Evolutionary conservation across 441 rosid species (phyloP).

Genomic region (Viola pubescens): DNA sequence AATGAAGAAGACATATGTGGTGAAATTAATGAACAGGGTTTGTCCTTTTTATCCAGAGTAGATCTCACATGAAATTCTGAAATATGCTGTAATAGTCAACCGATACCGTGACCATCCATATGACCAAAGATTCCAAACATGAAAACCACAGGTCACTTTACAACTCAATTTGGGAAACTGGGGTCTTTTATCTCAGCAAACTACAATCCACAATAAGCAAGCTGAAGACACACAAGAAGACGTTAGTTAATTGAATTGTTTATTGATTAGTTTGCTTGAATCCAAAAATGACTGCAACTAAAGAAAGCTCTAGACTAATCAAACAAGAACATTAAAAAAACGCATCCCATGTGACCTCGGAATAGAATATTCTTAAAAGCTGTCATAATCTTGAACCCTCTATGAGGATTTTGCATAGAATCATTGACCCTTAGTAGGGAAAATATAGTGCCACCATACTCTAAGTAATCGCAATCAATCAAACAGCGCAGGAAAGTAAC

Average conservation of each 20-base stretch:
- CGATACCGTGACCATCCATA: slow-evolving; percentile 18
- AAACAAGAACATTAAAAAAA: slow-evolving; percentile 27
- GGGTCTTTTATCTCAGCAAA: slow-evolving; percentile 41
- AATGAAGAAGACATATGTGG: slow-evolving; percentile 25
- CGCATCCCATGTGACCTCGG: slow-evolving; percentile 53
- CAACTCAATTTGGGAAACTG: slow-evolving; percentile 23
- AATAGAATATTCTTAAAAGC: slow-evolving; percentile 38
- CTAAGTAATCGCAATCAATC: neutral
- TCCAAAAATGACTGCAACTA: slow-evolving; percentile 26
- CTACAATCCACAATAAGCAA: slow-evolving; percentile 32
- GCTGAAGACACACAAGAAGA: slow-evolving; percentile 40
- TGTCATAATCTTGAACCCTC: slow-evolving; percentile 40
- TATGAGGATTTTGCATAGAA: slow-evolving; percentile 16
- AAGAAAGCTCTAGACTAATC: slow-evolving; percentile 21
- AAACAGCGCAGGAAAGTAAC: slow-evolving; percentile 18
- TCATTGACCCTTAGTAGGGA: too few species aligned
- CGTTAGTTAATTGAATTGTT: slow-evolving; percentile 33
- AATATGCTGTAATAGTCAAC: slow-evolving; percentile 33
- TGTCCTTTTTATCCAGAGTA: slow-evolving; percentile 24
- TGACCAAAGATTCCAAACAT: slow-evolving; percentile 36
- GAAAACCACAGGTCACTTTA: slow-evolving; percentile 23
- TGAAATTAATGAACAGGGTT: slow-evolving; percentile 19
- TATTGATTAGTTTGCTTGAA: slow-evolving; percentile 23
- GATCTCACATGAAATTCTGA: slow-evolving; percentile 32
- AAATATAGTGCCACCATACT: slow-evolving; percentile 17